Evolutionary conservation across 768 basidiomycete species (phyloP).

Genomic region (Kwoniella heveanensis): DNA sequence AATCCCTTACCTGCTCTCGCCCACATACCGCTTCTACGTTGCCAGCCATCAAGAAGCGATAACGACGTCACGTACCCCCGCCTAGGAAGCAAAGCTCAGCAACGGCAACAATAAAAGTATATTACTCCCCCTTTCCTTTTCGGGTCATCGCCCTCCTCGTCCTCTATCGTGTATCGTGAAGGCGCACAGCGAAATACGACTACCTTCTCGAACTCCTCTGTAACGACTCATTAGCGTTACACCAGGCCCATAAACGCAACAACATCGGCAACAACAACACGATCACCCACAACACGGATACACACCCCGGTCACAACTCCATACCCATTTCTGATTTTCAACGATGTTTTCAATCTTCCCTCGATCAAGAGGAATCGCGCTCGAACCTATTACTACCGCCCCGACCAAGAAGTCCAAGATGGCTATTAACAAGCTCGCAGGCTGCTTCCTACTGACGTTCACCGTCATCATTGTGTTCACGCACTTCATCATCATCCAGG

Average conservation of each 20-base stretch:
- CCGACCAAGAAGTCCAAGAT: neutral
- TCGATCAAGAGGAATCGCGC: slow-evolving; percentile 1
- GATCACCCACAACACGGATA: no score
- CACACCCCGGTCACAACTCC: no score
- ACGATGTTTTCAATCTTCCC: neutral
- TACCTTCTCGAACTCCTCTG: neutral
- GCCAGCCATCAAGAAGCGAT: no score
- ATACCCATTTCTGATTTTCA: no score
- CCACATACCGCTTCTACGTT: neutral
- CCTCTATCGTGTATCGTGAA: neutral
- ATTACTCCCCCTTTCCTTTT: neutral
- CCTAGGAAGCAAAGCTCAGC: neutral
- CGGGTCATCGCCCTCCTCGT: neutral
- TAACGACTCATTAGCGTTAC: no score
- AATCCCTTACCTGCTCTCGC: neutral
- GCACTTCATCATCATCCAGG: neutral
- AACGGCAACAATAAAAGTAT: neutral
- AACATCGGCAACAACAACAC: no score
- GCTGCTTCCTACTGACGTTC: neutral
- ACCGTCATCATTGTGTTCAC: slow-evolving; percentile 2
- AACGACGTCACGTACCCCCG: neutral
- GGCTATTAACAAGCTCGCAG: neutral
- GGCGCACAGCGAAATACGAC: neutral
- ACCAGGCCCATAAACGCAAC: no score
- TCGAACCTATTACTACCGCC: neutral